Base-by-base conservation (phyloP, 2,329 filamentous ascomycete genomes). In the Fonsecaea multimorphosa region DNA sequence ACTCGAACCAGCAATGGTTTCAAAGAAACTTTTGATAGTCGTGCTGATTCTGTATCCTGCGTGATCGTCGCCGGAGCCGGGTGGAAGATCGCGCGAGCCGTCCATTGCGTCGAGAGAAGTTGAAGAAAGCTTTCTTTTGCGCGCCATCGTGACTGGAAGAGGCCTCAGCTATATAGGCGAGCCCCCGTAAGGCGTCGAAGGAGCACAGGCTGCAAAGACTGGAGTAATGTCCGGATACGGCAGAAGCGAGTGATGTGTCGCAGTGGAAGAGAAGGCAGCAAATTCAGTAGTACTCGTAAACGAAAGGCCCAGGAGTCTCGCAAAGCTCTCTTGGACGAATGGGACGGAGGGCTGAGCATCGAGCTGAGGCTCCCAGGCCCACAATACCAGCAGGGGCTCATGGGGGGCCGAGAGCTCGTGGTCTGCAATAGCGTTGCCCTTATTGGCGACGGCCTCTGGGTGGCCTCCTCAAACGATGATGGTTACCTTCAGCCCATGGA, bases 51-150 rank as follows among this genome's bases (percentile, higher is more conserved):
- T 66, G 22, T 38, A 63, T 22, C 57, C 61, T 44, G 58, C 9
- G n/a, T 52, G 32, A 12, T 58, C 58, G 16, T 59, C n/a, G 27
- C 52, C 64, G 4, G 40, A 51, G 51, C 59, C 58, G 16, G 61
- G 56, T 3, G 52, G 32, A 40, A 64, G 36, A 29, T 68, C 64
- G 32, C 34, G 63, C 34, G 46, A 61, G 49, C 56, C 57, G 27
- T 66, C 58, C 67, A 68, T 68, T 49, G 67, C 64, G 53, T 61
- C 49, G 54, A 66, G 51, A 49, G 67, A 66, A 52, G 67, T 62
- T 32, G 64, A 59, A 19, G 67, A 68, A 51, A 68, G 58, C 54
- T 68, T 66, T 51, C 64, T 58, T 36, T 66, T 68, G 5, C 64
- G 61, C 31, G 53, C 57, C 64, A 66, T 65, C 11, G 24, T 57